These are phyloP conservation scores for Aspergillus saccharolyticus DNA, from an alignment of 495 filamentous ascomycete genomes.

Conservation along the genomic window DNA sequence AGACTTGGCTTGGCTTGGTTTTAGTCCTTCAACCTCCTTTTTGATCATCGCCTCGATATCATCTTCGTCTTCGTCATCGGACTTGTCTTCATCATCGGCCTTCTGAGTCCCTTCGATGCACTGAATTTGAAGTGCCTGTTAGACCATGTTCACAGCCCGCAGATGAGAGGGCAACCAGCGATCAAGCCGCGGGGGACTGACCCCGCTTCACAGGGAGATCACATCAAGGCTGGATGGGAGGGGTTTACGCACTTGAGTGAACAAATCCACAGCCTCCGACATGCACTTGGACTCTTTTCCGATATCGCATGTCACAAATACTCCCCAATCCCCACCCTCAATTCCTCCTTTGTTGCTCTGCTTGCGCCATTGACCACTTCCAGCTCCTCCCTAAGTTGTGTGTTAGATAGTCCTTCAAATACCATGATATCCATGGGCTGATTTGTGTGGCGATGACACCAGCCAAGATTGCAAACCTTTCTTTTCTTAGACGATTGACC, in stretches of 20 bases:
- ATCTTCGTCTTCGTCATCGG: constrained; percentile 38
- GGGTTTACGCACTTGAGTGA: constrained; percentile 58
- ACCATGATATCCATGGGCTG: background rate
- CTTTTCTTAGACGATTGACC: constrained; percentile 28
- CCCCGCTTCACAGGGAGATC: background rate
- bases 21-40: constrained; percentile 67
- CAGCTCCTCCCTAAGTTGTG: constrained; percentile 25
- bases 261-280: constrained; percentile 64
- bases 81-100: constrained; percentile 32
- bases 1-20: constrained; percentile 42
- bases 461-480: constrained; percentile 29
- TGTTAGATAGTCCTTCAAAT: constrained; percentile 7
- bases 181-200: background rate
- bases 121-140: constrained; percentile 1
- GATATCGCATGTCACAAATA: constrained; percentile 85
- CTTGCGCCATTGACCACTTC: constrained; percentile 28
- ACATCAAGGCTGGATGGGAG: background rate
- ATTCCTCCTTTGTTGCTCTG: constrained; percentile 35
- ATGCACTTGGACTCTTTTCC: constrained; percentile 74
- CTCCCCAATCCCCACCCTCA: constrained; percentile 73
- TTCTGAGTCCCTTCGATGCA: constrained; percentile 25
- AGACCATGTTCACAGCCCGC: background rate
- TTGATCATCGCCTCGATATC: constrained; percentile 83
- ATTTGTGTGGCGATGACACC: background rate
- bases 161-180: background rate